These are phyloP conservation scores for Didymellaceae sp. DNA, from an alignment of 2,329 filamentous ascomycete genomes.

Conservation along the genomic window DNA sequence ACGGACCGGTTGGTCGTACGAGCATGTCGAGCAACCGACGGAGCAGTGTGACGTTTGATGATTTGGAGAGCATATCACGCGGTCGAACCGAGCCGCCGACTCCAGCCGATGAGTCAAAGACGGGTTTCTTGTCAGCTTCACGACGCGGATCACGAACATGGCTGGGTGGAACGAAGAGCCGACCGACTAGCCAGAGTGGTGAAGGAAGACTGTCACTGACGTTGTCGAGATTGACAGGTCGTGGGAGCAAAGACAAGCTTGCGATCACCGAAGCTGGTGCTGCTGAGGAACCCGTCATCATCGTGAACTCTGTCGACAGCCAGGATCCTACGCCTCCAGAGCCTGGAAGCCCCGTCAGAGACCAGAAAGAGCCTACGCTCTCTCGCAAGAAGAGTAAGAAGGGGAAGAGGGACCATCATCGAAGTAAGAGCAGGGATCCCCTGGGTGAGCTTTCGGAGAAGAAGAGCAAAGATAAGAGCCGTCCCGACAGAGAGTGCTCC, in stretches of 20 bases:
- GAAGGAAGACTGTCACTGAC: constrained; percentile 53
- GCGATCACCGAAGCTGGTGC: constrained; percentile 25
- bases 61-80: constrained; percentile 41
- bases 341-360: constrained; percentile 23
- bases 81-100: constrained; percentile 49
- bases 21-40: constrained; percentile 48
- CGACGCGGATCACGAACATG: constrained; percentile 43
- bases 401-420: constrained; percentile 43
- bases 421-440: constrained; percentile 51
- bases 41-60: constrained; percentile 52
- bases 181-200: constrained; percentile 51
- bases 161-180: constrained; percentile 46
- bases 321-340: constrained; percentile 6
- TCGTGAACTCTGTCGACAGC: constrained; percentile 31
- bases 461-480: constrained; percentile 36
- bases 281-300: constrained; percentile 38
- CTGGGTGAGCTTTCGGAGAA: constrained; percentile 37
- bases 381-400: constrained; percentile 42
- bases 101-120: constrained; percentile 51
- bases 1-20: constrained; percentile 39
- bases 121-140: constrained; percentile 41
- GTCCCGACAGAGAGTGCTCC: constrained; percentile 53
- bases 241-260: constrained; percentile 53
- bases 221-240: constrained; percentile 47
- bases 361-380: constrained; percentile 33